Evolutionary conservation across 768 basidiomycete genomes (phyloP).

Genomic region (Cubamyces lactineus): DNA sequence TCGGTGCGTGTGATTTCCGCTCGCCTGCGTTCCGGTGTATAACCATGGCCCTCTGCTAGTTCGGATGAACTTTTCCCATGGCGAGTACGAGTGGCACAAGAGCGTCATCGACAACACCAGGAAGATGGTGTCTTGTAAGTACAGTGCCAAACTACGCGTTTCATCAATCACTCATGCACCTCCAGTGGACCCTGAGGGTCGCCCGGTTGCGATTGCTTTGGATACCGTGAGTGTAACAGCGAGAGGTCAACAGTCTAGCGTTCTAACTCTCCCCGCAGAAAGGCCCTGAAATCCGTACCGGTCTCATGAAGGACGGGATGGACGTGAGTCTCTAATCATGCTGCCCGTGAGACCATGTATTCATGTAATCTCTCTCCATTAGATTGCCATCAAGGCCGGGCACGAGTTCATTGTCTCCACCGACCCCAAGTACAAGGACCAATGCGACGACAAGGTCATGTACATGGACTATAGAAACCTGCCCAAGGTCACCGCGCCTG

Average conservation of each 20-base stretch:
- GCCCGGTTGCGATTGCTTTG: slow-evolving; percentile 95
- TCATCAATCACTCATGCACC: slow-evolving; percentile 12
- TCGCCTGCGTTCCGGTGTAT: not conserved
- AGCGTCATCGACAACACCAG: slow-evolving; percentile 98
- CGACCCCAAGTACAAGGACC: slow-evolving; percentile 77
- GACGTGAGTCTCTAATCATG: slow-evolving; percentile 63
- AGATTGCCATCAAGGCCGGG: slow-evolving; percentile 86
- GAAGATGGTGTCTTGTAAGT: slow-evolving; percentile 76
- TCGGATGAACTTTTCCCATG: slow-evolving; percentile 99
- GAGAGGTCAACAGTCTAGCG: slow-evolving; percentile 3
- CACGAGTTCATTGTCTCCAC: slow-evolving; percentile 93
- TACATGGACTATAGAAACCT: slow-evolving; percentile 95
- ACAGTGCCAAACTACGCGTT: not conserved
- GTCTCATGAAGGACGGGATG: slow-evolving; percentile 80
- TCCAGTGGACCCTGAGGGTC: slow-evolving; percentile 69
- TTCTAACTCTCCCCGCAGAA: slow-evolving; percentile 57
- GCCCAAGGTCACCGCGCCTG: slow-evolving; percentile 94
- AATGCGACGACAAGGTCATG: slow-evolving; percentile 81
- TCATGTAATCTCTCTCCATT: slow-evolving; percentile 15
- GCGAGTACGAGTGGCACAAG: slow-evolving; percentile 97
- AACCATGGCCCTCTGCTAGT: slow-evolving; percentile 50
- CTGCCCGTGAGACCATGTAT: slow-evolving; percentile 1
- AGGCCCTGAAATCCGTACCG: slow-evolving; percentile 99
- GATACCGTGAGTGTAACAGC: slow-evolving; percentile 74
- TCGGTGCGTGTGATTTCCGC: slow-evolving; percentile 63